Evolutionary conservation across 352 stramenopile genomes (phyloP).

Genomic region (Aphanomyces astaci): DNA sequence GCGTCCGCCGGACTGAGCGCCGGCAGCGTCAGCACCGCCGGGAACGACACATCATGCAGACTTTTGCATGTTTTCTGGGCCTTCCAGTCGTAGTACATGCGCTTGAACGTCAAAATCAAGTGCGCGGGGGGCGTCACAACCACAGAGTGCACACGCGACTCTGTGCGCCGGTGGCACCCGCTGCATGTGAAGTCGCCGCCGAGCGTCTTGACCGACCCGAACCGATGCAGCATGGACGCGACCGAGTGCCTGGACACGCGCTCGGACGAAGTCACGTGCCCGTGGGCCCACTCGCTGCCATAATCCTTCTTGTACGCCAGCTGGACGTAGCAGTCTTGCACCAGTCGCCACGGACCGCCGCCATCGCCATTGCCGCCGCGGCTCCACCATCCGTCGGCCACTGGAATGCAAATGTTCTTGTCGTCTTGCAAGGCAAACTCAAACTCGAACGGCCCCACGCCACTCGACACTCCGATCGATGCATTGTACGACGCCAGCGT

Average conservation of each 20-base stretch:
- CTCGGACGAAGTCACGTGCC: constrained; percentile 67
- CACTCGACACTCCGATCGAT: not conserved
- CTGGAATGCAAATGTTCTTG: not conserved
- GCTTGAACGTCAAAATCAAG: constrained; percentile 82
- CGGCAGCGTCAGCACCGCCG: constrained; percentile 56
- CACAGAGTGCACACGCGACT: constrained; percentile 74
- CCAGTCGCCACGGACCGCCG: constrained; percentile 56
- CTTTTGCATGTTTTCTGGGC: constrained; percentile 84
- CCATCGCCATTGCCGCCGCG: constrained; percentile 6
- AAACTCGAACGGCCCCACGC: not conserved
- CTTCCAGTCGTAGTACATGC: constrained; percentile 86
- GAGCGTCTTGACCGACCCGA: constrained; percentile 69
- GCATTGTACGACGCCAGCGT: not conserved
- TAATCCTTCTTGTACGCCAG: constrained; percentile 88
- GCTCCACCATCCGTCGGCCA: not conserved
- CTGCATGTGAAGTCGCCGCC: constrained; percentile 68
- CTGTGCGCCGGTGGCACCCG: constrained; percentile 62
- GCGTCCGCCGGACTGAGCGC: constrained; percentile 52
- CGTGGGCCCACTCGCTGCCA: constrained; percentile 77
- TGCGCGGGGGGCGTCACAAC: constrained; percentile 71
- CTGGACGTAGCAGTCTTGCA: constrained; percentile 80
- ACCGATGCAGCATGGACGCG: constrained; percentile 70
- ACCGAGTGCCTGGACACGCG: constrained; percentile 79
- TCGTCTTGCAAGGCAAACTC: not conserved
- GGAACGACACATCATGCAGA: constrained; percentile 74